Evolutionary conservation across 352 stramenopile species (phyloP).

Genomic region (Phytophthora fragariae): DNA sequence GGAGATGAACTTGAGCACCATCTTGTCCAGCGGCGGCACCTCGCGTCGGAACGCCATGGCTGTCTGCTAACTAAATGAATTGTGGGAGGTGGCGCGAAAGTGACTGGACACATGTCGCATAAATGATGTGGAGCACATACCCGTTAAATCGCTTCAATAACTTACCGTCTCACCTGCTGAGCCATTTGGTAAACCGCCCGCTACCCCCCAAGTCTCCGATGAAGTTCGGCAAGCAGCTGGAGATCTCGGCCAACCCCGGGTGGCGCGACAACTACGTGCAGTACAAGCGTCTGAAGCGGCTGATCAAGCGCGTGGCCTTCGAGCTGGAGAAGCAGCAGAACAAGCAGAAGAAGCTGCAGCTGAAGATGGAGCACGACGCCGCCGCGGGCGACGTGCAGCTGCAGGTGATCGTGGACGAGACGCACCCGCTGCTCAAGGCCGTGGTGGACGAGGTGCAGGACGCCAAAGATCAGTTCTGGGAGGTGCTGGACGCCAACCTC

Average conservation of each 20-base stretch:
- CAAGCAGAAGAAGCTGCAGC: constrained; percentile 76
- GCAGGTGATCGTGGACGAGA: constrained; percentile 67
- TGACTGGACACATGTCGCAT: constrained; percentile 5
- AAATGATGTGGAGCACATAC: constrained; percentile 3
- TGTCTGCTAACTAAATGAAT: neutral
- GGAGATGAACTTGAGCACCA: constrained; percentile 91
- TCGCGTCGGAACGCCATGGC: constrained; percentile 90
- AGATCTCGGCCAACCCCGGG: constrained; percentile 89
- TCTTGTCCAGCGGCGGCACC: constrained; percentile 79
- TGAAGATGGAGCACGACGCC: constrained; percentile 43
- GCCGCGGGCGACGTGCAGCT: constrained; percentile 31
- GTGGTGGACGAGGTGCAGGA: constrained; percentile 69
- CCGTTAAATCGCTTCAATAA: neutral
- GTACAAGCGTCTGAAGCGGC: constrained; percentile 92
- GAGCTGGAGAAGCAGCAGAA: constrained; percentile 85
- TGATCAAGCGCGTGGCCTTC: constrained; percentile 92
- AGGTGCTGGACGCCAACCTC: constrained; percentile 80
- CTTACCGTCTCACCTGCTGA: constrained; percentile 19
- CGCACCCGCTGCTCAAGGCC: constrained; percentile 59
- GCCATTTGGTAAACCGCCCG: constrained; percentile 22
- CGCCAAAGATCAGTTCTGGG: constrained; percentile 87
- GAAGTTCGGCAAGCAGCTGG: constrained; percentile 95
- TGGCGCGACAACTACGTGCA: constrained; percentile 92
- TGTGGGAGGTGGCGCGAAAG: constrained; percentile 12
- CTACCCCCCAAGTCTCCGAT: constrained; percentile 42